Evolutionary conservation across 306 rosid genomes (phyloP).

Genomic region (cucumber (Cucumis sativus)): Cucumber_9930_V3 NC_026660.2:649501-650000

Average conservation of each 20-base stretch:
- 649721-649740: neutral
- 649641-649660: neutral
- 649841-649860: conserved; percentile 65
- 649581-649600: neutral
- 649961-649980: conserved; percentile 70
- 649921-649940: conserved; percentile 92
- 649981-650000: conserved; percentile 76
- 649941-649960: conserved; percentile 65
- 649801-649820: neutral
- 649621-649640: neutral
- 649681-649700: neutral
- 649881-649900: conserved; percentile 58
- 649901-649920: conserved; percentile 63
- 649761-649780: neutral
- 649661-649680: neutral
- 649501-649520: conserved; percentile 1
- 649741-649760: neutral
- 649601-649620: neutral
- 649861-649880: conserved; percentile 59
- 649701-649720: neutral
- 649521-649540: neutral
- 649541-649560: neutral
- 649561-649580: neutral
- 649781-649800: neutral
- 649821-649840: conserved; percentile 12